phyloP scores from a whole-genome alignment of 176 grass and related monocot genomes.

The Aegilops speltoides region DNA sequence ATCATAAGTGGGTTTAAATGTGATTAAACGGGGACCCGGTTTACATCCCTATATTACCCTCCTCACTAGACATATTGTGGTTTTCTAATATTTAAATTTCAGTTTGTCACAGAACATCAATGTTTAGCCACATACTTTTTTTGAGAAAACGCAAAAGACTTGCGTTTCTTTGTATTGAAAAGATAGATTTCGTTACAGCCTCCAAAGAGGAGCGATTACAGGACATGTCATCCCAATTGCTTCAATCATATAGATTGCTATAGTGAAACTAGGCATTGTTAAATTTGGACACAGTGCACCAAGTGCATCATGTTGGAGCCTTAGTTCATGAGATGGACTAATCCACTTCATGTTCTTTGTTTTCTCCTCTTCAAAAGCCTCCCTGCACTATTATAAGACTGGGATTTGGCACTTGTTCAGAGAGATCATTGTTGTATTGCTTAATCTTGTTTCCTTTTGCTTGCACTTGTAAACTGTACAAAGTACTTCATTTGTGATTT shows the following conservation, averaged over 20 bases:
- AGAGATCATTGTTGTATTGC: background rate
- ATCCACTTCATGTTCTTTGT: background rate
- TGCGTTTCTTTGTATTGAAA: too few relatives aligned
- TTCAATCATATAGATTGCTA: conserved; percentile 1
- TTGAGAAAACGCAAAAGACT: too few relatives aligned
- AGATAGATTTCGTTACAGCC: too few relatives aligned
- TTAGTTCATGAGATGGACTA: conserved; percentile 20
- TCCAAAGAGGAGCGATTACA: too few relatives aligned
- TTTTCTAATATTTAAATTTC: conserved; percentile 9
- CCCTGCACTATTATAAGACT: background rate
- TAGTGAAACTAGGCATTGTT: background rate
- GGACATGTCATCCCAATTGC: conserved; percentile 14
- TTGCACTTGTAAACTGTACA: background rate
- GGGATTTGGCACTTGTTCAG: background rate
- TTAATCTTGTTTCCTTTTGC: conserved; percentile 10
- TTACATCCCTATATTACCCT: background rate
- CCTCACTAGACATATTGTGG: background rate
- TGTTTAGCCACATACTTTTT: background rate
- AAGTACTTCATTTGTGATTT: conserved; percentile 33
- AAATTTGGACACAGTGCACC: background rate
- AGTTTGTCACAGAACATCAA: background rate
- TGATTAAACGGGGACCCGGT: too few relatives aligned
- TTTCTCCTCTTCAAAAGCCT: conserved; percentile 4
- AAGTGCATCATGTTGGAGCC: background rate
- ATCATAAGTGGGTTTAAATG: too few relatives aligned